Base-by-base conservation (phyloP, 495 filamentous ascomycete genomes). In the Lichina pygmaea region DNA sequence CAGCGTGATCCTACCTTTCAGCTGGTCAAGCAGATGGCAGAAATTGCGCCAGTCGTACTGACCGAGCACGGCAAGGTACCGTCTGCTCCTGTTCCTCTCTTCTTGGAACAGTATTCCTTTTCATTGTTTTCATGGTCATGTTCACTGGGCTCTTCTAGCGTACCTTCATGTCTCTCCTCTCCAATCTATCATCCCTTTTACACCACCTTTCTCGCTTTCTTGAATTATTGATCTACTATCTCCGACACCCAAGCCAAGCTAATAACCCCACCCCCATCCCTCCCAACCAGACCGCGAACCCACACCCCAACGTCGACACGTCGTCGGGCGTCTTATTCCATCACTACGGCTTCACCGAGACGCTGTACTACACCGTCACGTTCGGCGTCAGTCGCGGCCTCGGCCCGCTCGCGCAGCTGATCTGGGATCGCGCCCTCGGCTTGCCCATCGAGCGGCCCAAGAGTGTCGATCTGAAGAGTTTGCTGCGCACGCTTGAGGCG, bases 381-480 rank as follows among this genome's bases (percentile, higher is more conserved):
- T 97, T 97, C 51, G 89, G 89, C 53, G 89, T 97, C 37, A 83
- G 77, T 53, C 70, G 89, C 57, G 86, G 86, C 11, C 61, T 97
- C 32, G 89, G 89, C 8, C 89, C 89, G 24, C 64, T 97, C 16
- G 84, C 82, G 42, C 89, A 97, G 60, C 65, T 97, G 49, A 78
- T 97, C 56, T 95, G 89, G 89, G 89, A 94, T 61, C 71, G 89
- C 7, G 89, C 84, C 12, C 61, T 97, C 46, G 89, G 89, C 24
- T 62, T 95, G 54, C 89, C 89, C n/a, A 97, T 97, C 59, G 89
- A 97, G 73, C 64, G 89, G 51, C 86, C 86, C 37, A 97, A 97
- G 75, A 92, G 82, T 61, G 86, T 94, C 58, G 83, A 93, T 63
- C 65, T 97, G 49, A 62, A 78, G 57, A 86, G 86, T 11, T 59